Percentiles rank a stretch among this genome's conserved stretches.
Conservation (phyloP, 306 rosid species). For the barrel medic (Medicago truncatula) region DNA sequence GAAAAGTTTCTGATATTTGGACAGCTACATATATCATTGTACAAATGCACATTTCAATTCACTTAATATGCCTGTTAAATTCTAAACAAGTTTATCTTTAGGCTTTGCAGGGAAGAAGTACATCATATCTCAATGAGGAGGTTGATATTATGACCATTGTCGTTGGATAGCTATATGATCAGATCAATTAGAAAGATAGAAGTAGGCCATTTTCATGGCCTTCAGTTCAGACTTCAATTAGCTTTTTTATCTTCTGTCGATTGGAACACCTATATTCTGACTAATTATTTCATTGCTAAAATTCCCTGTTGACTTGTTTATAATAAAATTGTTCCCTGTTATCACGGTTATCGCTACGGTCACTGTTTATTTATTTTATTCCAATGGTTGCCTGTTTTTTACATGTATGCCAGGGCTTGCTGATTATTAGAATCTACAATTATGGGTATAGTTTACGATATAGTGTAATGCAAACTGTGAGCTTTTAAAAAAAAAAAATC, state of each 20-base stretch:
- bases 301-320: not conserved
- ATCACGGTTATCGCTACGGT: not conserved
- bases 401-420: not conserved
- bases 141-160: not conserved
- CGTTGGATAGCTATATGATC: not conserved
- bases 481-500: not conserved
- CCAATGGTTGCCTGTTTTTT: not conserved
- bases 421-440: not conserved
- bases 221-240: not conserved
- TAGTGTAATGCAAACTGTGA: not conserved
- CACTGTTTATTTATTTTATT: not conserved
- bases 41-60: slow-evolving; percentile 4
- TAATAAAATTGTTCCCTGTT: not conserved
- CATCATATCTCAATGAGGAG: not conserved
- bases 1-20: slow-evolving; percentile 12
- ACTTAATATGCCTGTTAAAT: slow-evolving; percentile 15
- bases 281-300: not conserved
- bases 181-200: not conserved
- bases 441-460: too few relatives aligned
- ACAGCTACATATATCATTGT: not conserved
- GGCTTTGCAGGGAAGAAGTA: slow-evolving; percentile 12
- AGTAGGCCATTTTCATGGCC: not conserved
- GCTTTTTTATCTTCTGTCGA: not conserved
- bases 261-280: not conserved
- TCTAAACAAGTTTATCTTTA: not conserved